Percentiles rank a stretch among this genome's conserved stretches.
Evolutionary conservation across 2,329 filamentous ascomycete genomes (phyloP).

Genomic region (Cladophialophora carrionii): DNA sequence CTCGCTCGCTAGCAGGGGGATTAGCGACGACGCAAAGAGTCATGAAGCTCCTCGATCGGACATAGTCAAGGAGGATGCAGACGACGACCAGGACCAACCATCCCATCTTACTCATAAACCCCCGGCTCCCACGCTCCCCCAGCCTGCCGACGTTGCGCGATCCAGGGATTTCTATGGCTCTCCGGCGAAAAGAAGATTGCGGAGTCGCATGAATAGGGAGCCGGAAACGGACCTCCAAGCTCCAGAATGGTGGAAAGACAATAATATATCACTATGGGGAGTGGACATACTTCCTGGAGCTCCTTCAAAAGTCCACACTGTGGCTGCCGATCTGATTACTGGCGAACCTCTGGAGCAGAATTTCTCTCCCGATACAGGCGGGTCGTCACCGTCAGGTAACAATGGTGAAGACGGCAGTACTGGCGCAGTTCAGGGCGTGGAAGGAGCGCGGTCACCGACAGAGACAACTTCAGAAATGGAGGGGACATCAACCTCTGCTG

Average conservation of each 20-base stretch:
- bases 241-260: slow-evolving; percentile 34
- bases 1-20: slow-evolving; percentile 13
- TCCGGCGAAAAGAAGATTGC: slow-evolving; percentile 29
- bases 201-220: slow-evolving; percentile 27
- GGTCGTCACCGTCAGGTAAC: slow-evolving; percentile 13
- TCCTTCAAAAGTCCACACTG: slow-evolving; percentile 25
- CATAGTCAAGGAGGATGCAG: slow-evolving; percentile 19
- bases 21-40: slow-evolving; percentile 20
- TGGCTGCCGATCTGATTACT: slow-evolving; percentile 27
- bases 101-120: slow-evolving; percentile 8
- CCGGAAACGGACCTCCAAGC: slow-evolving; percentile 18
- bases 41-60: slow-evolving; percentile 16
- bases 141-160: slow-evolving; percentile 14
- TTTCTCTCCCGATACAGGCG: slow-evolving; percentile 11
- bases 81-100: slow-evolving; percentile 11
- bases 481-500: background rate
- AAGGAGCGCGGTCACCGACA: background rate
- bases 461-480: slow-evolving; percentile 4
- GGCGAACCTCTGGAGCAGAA: slow-evolving; percentile 26
- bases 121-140: slow-evolving; percentile 4
- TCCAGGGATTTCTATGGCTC: slow-evolving; percentile 31
- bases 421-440: background rate
- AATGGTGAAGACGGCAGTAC: slow-evolving; percentile 7
- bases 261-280: slow-evolving; percentile 29
- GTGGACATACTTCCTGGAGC: slow-evolving; percentile 15